Conservation (phyloP, 176 grass and related monocot species). For the Aegilops speltoides region DNA sequence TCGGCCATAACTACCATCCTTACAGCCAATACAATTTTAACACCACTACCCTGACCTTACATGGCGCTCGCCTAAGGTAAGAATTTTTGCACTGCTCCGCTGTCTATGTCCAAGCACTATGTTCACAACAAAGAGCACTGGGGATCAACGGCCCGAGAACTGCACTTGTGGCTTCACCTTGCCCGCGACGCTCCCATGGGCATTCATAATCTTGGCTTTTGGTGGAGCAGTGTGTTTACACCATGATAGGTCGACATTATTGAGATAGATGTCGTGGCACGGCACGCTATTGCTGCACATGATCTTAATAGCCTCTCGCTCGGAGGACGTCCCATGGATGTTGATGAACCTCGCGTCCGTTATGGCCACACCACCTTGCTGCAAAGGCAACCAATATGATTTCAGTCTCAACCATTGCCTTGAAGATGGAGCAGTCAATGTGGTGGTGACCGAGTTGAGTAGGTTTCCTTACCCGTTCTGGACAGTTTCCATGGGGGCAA, state of each 20-base stretch:
- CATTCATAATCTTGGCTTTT: constrained; percentile 33
- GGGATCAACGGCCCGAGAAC: background rate
- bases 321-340: constrained; percentile 42
- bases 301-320: constrained; percentile 37
- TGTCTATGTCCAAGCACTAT: background rate
- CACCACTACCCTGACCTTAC: background rate
- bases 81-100: background rate
- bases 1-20: too few species aligned
- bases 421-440: background rate
- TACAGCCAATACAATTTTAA: background rate
- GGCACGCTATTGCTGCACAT: constrained; percentile 46
- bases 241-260: constrained; percentile 36
- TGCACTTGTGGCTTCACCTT: constrained; percentile 36
- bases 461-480: constrained; percentile 10
- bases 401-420: background rate
- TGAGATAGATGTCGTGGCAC: constrained; percentile 42
- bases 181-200: constrained; percentile 37
- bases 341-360: constrained; percentile 41
- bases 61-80: background rate
- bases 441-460: background rate
- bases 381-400: background rate
- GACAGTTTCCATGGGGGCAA: constrained; percentile 29
- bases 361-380: constrained; percentile 54
- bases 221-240: background rate
- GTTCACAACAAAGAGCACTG: background rate